Evolutionary conservation across 768 basidiomycete species (phyloP).

Genomic region (Flagelloscypha sp.): DNA sequence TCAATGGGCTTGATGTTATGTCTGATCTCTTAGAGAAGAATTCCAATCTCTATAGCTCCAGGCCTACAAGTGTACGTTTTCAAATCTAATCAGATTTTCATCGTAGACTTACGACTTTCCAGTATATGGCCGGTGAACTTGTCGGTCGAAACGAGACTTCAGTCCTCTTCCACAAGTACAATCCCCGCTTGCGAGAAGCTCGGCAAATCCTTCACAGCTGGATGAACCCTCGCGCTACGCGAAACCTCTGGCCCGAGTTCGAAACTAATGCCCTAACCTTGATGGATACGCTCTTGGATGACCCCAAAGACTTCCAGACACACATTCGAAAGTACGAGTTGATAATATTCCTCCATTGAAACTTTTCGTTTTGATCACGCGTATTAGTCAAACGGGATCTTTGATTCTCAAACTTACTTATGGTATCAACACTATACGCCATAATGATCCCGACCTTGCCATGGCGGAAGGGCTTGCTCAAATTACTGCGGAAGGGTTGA

Average conservation of each 20-base stretch:
- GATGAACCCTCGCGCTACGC: slow-evolving; percentile 11
- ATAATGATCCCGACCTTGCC: slow-evolving; percentile 7
- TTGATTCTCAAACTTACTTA: slow-evolving; percentile 1
- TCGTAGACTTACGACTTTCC: too few relatives aligned
- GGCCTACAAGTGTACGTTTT: too few relatives aligned
- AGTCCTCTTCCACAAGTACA: not conserved
- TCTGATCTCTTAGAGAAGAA: slow-evolving; percentile 17
- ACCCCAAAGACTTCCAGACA: slow-evolving; percentile 22
- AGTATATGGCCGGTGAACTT: slow-evolving; percentile 30
- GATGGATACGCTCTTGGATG: slow-evolving; percentile 23
- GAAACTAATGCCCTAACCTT: slow-evolving; percentile 26
- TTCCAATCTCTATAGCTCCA: slow-evolving; percentile 28
- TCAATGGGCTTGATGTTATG: slow-evolving; percentile 1
- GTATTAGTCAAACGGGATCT: not conserved
- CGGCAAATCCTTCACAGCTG: not conserved
- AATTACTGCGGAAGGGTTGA: slow-evolving; percentile 16
- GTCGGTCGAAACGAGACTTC: slow-evolving; percentile 27
- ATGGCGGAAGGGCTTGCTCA: slow-evolving; percentile 15
- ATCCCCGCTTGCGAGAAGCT: not conserved
- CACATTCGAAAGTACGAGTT: slow-evolving; percentile 29
- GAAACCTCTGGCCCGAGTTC: slow-evolving; percentile 19
- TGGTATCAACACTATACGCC: not conserved
- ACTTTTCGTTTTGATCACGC: not conserved
- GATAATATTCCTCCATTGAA: slow-evolving; percentile 1
- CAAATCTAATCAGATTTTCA: too few relatives aligned